Evolutionary conservation across 345 rosid genomes (phyloP).

Genomic region (Melaleuca alternifolia): DNA sequence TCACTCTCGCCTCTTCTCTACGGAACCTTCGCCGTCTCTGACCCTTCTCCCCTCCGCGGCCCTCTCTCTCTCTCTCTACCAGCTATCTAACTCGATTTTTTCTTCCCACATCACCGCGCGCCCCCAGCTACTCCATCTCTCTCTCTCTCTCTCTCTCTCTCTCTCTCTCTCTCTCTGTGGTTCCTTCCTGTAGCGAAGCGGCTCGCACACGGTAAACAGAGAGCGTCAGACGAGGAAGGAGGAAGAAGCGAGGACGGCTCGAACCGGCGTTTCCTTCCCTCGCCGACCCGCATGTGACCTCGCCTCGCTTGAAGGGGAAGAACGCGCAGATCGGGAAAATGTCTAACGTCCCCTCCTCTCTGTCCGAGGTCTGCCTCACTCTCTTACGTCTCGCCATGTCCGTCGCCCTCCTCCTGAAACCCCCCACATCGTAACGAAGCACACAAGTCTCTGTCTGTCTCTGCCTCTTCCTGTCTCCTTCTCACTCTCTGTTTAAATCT

Average conservation of each 20-base stretch:
- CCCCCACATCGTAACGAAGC: background rate
- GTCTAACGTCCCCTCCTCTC: slow-evolving; percentile 9
- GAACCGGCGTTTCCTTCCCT: background rate
- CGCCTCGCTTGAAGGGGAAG: background rate
- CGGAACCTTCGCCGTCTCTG: background rate
- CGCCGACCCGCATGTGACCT: background rate
- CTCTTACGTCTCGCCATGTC: slow-evolving; percentile 34
- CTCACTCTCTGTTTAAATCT: background rate
- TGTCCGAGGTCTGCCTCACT: slow-evolving; percentile 1
- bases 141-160: too few relatives aligned
- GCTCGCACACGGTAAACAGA: background rate
- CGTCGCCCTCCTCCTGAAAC: slow-evolving; percentile 34
- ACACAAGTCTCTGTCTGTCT: background rate
- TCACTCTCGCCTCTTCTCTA: background rate
- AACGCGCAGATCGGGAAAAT: background rate
- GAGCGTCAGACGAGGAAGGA: background rate
- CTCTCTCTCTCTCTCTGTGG: too few relatives aligned
- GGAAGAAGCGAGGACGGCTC: background rate
- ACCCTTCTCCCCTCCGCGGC: background rate
- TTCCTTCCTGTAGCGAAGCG: background rate
- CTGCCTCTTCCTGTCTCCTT: background rate
- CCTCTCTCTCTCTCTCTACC: background rate
- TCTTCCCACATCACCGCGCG: background rate
- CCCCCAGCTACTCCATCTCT: background rate
- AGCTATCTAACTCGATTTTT: background rate